These are phyloP conservation scores for Fusarium temperatum DNA, from an alignment of 2,329 filamentous ascomycete species.

Conservation along the genomic window DNA sequence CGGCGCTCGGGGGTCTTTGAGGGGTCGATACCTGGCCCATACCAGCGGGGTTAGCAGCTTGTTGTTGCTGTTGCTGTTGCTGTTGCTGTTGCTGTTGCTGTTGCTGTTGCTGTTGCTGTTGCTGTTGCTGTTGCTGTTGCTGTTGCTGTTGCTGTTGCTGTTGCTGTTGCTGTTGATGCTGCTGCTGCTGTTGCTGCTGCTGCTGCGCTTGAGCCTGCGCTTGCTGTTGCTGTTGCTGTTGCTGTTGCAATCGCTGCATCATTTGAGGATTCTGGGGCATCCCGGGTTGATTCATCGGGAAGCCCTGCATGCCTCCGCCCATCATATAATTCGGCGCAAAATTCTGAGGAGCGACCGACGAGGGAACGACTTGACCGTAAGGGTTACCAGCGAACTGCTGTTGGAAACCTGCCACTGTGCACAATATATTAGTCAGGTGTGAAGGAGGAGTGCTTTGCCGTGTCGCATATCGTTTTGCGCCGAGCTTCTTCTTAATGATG, in stretches of 20 bases:
- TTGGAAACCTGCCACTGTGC: slow-evolving; percentile 64
- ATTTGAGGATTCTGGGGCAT: slow-evolving; percentile 57
- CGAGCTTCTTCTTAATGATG: slow-evolving; percentile 11
- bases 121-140: slow-evolving; percentile 33
- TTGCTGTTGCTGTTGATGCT: slow-evolving; percentile 3
- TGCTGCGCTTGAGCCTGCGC: slow-evolving; percentile 48
- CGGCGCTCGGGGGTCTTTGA: slow-evolving; percentile 47
- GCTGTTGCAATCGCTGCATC: slow-evolving; percentile 38
- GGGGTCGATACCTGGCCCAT: slow-evolving; percentile 46
- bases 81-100: slow-evolving; percentile 46
- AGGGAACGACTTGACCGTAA: slow-evolving; percentile 63
- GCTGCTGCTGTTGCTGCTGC: slow-evolving; percentile 11
- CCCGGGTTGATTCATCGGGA: slow-evolving; percentile 62
- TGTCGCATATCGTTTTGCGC: slow-evolving; percentile 31
- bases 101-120: no score
- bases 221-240: slow-evolving; percentile 4
- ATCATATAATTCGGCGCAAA: slow-evolving; percentile 63
- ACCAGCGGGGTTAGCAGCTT: slow-evolving; percentile 31
- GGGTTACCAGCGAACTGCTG: slow-evolving; percentile 67
- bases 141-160: slow-evolving; percentile 25
- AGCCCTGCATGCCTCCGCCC: slow-evolving; percentile 62
- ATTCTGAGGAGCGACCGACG: slow-evolving; percentile 61
- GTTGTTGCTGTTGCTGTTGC: slow-evolving; percentile 49
- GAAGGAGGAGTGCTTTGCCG: neutral
- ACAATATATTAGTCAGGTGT: slow-evolving; percentile 16